Base-by-base conservation (phyloP, 2,329 filamentous ascomycete genomes). In the Colletotrichum acutatum region DNA sequence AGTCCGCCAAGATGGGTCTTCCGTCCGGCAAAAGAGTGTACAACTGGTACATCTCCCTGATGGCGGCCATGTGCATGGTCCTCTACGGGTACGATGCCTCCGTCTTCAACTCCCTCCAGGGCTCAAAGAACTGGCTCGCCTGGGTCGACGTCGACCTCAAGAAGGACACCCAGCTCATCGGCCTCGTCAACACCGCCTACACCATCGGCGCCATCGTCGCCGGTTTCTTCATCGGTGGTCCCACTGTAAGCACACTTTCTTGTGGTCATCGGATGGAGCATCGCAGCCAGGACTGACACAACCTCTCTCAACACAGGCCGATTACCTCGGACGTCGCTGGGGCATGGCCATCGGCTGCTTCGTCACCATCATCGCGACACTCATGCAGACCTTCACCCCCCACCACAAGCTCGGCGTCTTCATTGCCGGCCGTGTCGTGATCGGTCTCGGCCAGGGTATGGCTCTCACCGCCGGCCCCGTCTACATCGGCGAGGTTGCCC, bases 51-150 rank as follows among this genome's bases (percentile, higher is more conserved):
- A 90, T 92, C 76, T 91, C 90, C 72, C 84, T 93, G 63, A 90
- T 93, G 75, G 92, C 92, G 69, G 91, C 92, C 78, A 90, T 91
- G 80, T 93, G 91, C 80, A 94, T 94, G 92, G 91, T 93, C 26
- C 86, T 94, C 57, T 94, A 93, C 79, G 92, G 92, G 70, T 94
- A 94, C 79, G 92, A 94, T 86, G 91, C 92, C 1, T 92, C 91
- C 49, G 91, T 93, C 59, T 94, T 91, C 85, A 94, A 94, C 80
- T 91, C 91, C 5, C 88, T 93, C 6, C 92, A 93, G 80, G 90
- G 89, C 37, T 93, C 90, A 1, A 80, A 89, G 16, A 88, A 93
- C 79, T 94, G 92, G 92, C 83, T 90, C 14, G 83, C 83, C 22
- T 94, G 88, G 83, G 93, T 93, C 81, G 84, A 91, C 76, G 78